Conservation (phyloP, 306 rosid genomes). For the Cucurbita argyrosperma region DNA sequence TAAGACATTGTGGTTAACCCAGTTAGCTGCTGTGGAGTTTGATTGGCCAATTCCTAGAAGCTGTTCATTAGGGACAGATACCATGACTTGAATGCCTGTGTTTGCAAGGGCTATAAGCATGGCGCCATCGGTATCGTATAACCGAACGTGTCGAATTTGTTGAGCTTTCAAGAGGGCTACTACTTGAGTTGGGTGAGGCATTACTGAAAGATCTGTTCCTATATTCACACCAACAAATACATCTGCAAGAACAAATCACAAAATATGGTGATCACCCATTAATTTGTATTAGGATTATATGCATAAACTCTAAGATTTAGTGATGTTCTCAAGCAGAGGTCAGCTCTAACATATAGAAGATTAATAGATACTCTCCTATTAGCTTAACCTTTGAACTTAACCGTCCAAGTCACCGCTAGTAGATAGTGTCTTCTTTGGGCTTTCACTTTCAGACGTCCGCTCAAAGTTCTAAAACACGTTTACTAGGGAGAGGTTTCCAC, state of each 20-base stretch:
- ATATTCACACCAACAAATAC: slow-evolving; percentile 73
- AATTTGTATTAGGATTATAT: background rate
- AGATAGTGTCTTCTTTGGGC: too few species aligned
- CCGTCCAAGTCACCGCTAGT: too few species aligned
- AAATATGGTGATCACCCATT: slow-evolving; percentile 13
- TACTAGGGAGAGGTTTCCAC: too few species aligned
- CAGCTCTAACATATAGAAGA: background rate
- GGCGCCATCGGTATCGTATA: slow-evolving; percentile 55
- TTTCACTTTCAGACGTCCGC: too few species aligned
- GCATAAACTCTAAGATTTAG: background rate
- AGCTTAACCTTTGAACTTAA: background rate
- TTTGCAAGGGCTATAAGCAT: slow-evolving; percentile 75
- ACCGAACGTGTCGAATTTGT: slow-evolving; percentile 59
- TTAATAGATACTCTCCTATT: background rate
- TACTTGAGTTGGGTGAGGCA: slow-evolving; percentile 76
- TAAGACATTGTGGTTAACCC: slow-evolving; percentile 69
- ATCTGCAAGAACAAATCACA: slow-evolving; percentile 30
- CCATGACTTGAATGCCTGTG: slow-evolving; percentile 55
- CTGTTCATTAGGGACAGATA: slow-evolving; percentile 78
- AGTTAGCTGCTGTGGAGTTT: slow-evolving; percentile 85
- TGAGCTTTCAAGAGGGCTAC: slow-evolving; percentile 79
- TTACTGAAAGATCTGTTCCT: slow-evolving; percentile 62
- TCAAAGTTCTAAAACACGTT: too few species aligned
- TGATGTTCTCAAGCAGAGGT: background rate
- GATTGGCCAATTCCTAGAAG: slow-evolving; percentile 90